Percentiles rank a stretch among this genome's conserved stretches.
Conservation (phyloP, 2,329 filamentous ascomycete genomes). For the Alternaria alternata region DNA sequence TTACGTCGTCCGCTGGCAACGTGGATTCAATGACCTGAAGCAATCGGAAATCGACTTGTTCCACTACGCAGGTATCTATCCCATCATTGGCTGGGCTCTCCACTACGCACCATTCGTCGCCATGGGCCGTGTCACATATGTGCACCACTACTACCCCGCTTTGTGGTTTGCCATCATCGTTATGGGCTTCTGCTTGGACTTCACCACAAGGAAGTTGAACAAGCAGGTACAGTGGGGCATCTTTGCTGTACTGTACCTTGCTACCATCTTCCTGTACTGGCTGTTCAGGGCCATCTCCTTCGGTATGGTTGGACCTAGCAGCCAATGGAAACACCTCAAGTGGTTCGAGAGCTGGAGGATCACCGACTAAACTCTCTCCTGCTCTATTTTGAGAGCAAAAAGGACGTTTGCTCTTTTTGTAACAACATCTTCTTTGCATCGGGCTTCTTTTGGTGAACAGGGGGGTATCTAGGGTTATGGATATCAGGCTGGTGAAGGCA, state of each 20-base stretch:
- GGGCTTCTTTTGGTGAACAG: background rate
- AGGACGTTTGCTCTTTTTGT: background rate
- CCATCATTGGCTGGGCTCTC: constrained; percentile 90
- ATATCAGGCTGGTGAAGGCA: background rate
- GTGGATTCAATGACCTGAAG: constrained; percentile 85
- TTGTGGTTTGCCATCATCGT: constrained; percentile 95
- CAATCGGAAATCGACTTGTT: constrained; percentile 87
- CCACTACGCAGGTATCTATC: constrained; percentile 92
- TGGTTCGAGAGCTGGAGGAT: constrained; percentile 92
- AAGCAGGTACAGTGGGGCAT: constrained; percentile 70
- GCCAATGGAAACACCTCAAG: constrained; percentile 88
- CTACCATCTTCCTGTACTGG: constrained; percentile 82
- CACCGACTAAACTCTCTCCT: constrained; percentile 63
- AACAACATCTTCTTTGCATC: constrained; percentile 14
- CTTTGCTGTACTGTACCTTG: constrained; percentile 77
- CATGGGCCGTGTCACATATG: constrained; percentile 98
- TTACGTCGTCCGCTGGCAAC: constrained; percentile 95
- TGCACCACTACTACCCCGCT: constrained; percentile 98
- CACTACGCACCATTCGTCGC: constrained; percentile 96
- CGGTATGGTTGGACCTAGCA: constrained; percentile 87
- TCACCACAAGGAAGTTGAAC: constrained; percentile 74
- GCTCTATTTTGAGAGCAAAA: background rate
- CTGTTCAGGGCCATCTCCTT: constrained; percentile 94
- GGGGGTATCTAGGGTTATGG: constrained; percentile 14
- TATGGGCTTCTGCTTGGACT: constrained; percentile 88